These are phyloP conservation scores for Candida nonsorbophila DNA, from an alignment of 805 yeast genomes.

Conservation along the genomic window DNA sequence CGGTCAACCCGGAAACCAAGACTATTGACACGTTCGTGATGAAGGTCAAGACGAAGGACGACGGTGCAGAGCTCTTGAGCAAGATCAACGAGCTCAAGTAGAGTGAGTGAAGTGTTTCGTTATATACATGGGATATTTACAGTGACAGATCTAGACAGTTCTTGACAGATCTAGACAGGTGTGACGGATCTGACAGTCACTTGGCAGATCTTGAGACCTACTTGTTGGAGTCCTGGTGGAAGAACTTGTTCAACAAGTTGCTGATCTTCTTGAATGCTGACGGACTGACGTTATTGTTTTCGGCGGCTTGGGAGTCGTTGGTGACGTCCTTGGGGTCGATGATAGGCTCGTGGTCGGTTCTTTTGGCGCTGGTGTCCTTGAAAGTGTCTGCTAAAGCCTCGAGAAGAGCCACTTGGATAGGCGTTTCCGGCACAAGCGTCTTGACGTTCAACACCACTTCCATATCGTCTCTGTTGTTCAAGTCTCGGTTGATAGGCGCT, in stretches of 20 bases:
- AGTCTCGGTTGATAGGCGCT: slow-evolving; percentile 58
- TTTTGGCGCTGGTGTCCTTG: slow-evolving; percentile 72
- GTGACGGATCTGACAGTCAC: background rate
- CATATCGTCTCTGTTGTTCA: slow-evolving; percentile 70
- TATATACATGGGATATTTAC: too few relatives aligned
- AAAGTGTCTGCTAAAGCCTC: slow-evolving; percentile 94
- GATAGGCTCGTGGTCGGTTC: slow-evolving; percentile 47
- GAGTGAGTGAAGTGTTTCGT: too few relatives aligned
- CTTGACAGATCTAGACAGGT: background rate
- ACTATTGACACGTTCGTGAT: slow-evolving; percentile 62
- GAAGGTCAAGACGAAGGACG: slow-evolving; percentile 71
- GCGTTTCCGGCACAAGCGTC: slow-evolving; percentile 68
- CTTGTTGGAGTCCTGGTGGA: slow-evolving; percentile 34
- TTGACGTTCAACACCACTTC: slow-evolving; percentile 68
- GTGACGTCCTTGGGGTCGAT: slow-evolving; percentile 36
- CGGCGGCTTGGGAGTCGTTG: slow-evolving; percentile 15
- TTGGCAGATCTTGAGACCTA: slow-evolving; percentile 1
- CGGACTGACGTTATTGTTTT: slow-evolving; percentile 39
- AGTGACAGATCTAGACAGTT: too few relatives aligned
- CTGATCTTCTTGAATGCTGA: slow-evolving; percentile 53
- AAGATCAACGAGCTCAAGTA: slow-evolving; percentile 18
- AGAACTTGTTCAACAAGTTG: slow-evolving; percentile 52
- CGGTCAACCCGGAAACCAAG: slow-evolving; percentile 46
- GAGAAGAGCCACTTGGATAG: slow-evolving; percentile 80
- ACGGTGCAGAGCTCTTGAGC: slow-evolving; percentile 49